Percentiles rank a stretch among this genome's conserved stretches.
Conservation (phyloP, 306 rosid genomes). For the Vicia faba region DNA sequence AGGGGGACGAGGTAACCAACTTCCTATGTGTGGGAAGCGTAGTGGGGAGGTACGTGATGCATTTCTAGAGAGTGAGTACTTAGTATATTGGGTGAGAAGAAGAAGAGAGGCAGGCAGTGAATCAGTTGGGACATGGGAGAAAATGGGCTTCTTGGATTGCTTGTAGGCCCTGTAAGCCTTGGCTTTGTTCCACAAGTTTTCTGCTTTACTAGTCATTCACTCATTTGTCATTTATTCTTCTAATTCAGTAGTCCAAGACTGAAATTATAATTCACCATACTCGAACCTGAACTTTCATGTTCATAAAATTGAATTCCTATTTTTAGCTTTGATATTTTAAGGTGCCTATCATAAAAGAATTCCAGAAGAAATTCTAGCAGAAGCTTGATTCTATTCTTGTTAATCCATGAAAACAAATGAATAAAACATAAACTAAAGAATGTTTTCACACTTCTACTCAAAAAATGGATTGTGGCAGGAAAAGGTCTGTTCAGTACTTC, state of each 20-base stretch:
- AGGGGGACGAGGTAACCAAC: too few relatives aligned
- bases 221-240: not conserved
- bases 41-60: not conserved
- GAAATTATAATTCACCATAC: not conserved
- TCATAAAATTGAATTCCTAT: not conserved
- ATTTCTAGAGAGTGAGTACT: not conserved
- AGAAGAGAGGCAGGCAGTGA: not conserved
- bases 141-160: not conserved
- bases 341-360: not conserved
- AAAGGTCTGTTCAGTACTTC: not conserved
- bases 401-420: too few relatives aligned
- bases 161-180: not conserved
- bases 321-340: not conserved
- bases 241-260: not conserved
- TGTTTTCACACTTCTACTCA: not conserved
- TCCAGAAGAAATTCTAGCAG: constrained; percentile 16
- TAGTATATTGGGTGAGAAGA: not conserved
- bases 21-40: too few relatives aligned
- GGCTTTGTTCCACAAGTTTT: not conserved
- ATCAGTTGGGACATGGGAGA: not conserved
- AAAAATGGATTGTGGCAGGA: not conserved
- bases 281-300: not conserved
- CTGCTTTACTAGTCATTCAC: not conserved
- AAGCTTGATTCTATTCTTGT: not conserved
- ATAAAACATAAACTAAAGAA: not conserved